Evolutionary conservation across 2,329 filamentous ascomycete genomes (phyloP).

Genomic region (Cladosporium velox): DNA sequence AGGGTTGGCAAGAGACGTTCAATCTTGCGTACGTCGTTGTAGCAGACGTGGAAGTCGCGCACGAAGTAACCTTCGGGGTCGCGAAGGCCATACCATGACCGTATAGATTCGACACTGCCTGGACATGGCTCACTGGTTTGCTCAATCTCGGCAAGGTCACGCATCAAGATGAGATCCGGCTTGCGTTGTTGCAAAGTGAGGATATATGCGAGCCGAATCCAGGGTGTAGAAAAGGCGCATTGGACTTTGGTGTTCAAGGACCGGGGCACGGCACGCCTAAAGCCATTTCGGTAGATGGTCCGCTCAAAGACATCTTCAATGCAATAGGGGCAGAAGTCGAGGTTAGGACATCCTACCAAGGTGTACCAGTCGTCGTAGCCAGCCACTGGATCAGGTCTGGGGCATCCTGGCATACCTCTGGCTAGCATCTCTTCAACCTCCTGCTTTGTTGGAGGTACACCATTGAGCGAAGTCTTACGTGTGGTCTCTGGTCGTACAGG

Average conservation of each 20-base stretch:
- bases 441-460: slow-evolving; percentile 28
- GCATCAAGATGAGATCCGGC: slow-evolving; percentile 67
- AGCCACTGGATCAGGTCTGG: slow-evolving; percentile 61
- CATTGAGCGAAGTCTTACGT: slow-evolving; percentile 15
- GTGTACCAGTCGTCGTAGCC: slow-evolving; percentile 80
- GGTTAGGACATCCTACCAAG: slow-evolving; percentile 66
- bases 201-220: slow-evolving; percentile 83
- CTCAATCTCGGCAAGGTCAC: slow-evolving; percentile 66
- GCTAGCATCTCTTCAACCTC: slow-evolving; percentile 52
- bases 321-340: slow-evolving; percentile 83
- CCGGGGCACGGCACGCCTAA: slow-evolving; percentile 63
- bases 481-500: slow-evolving; percentile 9
- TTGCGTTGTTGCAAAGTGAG: slow-evolving; percentile 71
- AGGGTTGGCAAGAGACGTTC: slow-evolving; percentile 74
- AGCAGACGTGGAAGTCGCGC: slow-evolving; percentile 73
- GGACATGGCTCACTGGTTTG: slow-evolving; percentile 60
- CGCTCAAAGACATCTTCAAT: slow-evolving; percentile 68
- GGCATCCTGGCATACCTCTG: slow-evolving; percentile 64
- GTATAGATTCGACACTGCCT: slow-evolving; percentile 56
- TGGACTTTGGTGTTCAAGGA: slow-evolving; percentile 60
- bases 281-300: slow-evolving; percentile 67
- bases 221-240: slow-evolving; percentile 80
- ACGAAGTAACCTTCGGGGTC: slow-evolving; percentile 69
- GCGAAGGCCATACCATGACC: slow-evolving; percentile 74
- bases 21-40: slow-evolving; percentile 70